Conservation (phyloP, 345 rosid genomes). For the Hevea brasiliensis region DNA sequence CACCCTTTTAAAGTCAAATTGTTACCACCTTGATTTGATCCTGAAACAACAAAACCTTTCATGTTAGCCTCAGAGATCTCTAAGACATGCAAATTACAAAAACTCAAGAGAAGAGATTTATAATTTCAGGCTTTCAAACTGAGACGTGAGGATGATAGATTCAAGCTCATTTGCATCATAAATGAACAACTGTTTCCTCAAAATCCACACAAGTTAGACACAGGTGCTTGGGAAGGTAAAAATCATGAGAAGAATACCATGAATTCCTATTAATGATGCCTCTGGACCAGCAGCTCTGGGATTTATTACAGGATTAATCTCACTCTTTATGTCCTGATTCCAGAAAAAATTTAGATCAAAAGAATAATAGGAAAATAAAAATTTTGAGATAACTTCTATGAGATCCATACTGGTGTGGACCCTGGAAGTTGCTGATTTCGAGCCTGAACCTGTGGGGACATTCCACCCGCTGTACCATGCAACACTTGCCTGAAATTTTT, state of each 20-base stretch:
- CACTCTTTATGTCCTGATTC: constrained; percentile 83
- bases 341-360: constrained; percentile 32
- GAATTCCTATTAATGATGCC: constrained; percentile 88
- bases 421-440: constrained; percentile 83
- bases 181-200: constrained; percentile 14
- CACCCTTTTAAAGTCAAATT: constrained; percentile 93
- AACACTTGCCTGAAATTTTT: constrained; percentile 81
- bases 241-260: constrained; percentile 50
- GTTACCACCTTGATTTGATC: constrained; percentile 85
- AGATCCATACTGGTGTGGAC: constrained; percentile 59
- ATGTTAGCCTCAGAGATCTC: constrained; percentile 15
- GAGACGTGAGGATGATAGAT: background rate
- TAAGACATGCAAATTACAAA: background rate
- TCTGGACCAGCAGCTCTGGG: constrained; percentile 88
- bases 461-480: constrained; percentile 79
- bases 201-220: constrained; percentile 9
- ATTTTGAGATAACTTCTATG: background rate
- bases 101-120: background rate
- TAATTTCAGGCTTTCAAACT: background rate
- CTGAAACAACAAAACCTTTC: constrained; percentile 36
- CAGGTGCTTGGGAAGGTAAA: constrained; percentile 6
- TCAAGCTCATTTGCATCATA: constrained; percentile 3
- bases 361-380: constrained; percentile 2
- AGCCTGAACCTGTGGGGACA: constrained; percentile 88
- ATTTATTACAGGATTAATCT: constrained; percentile 79